A percentile compares a stretch with the other conserved stretches of the same genome.
These are phyloP conservation scores for Onygena corvina DNA, from an alignment of 2,329 filamentous ascomycete genomes.

Conservation along the genomic window DNA sequence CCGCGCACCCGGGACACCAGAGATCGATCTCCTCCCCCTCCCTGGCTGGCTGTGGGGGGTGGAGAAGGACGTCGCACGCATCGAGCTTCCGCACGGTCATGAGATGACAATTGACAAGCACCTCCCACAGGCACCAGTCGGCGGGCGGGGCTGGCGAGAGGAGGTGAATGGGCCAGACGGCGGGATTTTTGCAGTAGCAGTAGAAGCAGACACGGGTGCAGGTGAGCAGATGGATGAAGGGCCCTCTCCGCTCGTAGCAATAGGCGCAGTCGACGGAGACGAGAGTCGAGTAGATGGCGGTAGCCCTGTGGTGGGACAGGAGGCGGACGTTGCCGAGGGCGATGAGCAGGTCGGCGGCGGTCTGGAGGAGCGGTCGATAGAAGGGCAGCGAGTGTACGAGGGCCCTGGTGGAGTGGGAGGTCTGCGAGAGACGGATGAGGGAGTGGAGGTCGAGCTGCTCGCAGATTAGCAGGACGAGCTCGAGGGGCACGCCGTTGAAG, in stretches of 20 bases:
- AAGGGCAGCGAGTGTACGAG: constrained; percentile 23
- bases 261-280: constrained; percentile 20
- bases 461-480: constrained; percentile 21
- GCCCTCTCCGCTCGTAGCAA: constrained; percentile 21
- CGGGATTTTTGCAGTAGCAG: constrained; percentile 18
- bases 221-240: constrained; percentile 24
- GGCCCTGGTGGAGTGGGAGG: constrained; percentile 19
- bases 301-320: background rate
- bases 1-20: constrained; percentile 4
- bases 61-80: background rate
- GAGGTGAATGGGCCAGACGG: background rate
- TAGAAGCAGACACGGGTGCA: constrained; percentile 25
- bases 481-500: constrained; percentile 16
- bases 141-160: background rate
- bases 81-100: background rate
- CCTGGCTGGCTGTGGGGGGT: background rate
- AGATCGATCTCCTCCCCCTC: background rate
- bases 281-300: constrained; percentile 17
- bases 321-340: background rate
- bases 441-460: constrained; percentile 18
- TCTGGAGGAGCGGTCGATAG: constrained; percentile 34
- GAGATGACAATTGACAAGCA: background rate
- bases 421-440: constrained; percentile 22
- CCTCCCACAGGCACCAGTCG: no score
- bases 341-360: constrained; percentile 20